Conservation (phyloP, 2,329 filamentous ascomycete species). For the Pseudocercospora eumusae region DNA sequence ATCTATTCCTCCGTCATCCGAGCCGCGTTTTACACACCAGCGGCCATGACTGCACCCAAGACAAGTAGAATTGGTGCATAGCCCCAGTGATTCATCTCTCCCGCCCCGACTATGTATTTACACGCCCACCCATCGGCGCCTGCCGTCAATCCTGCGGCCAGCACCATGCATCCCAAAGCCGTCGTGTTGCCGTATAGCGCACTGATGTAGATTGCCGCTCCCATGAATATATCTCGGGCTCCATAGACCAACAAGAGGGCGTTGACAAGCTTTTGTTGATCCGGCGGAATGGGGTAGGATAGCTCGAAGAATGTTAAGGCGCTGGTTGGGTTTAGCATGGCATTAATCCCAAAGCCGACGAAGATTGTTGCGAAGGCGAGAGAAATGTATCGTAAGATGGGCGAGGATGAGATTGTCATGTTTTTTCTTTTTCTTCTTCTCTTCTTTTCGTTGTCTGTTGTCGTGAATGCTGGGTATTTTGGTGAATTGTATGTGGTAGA, state of each 20-base stretch:
- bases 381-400: constrained; percentile 7
- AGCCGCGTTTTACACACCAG: constrained; percentile 6
- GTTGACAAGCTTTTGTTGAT: constrained; percentile 47
- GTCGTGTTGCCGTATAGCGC: constrained; percentile 44
- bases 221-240: constrained; percentile 55
- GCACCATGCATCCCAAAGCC: constrained; percentile 48
- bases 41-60: constrained; percentile 36
- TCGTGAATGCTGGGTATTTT: not conserved
- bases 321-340: constrained; percentile 41
- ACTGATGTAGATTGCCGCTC: constrained; percentile 43
- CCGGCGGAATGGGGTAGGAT: constrained; percentile 35
- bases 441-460: too few relatives aligned
- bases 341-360: constrained; percentile 45
- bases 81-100: constrained; percentile 54
- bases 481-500: not conserved
- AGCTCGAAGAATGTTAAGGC: constrained; percentile 46
- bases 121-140: constrained; percentile 52
- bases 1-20: not conserved
- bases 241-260: constrained; percentile 52
- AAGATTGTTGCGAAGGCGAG: constrained; percentile 35
- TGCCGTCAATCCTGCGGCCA: constrained; percentile 47
- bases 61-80: constrained; percentile 48
- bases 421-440: too few relatives aligned
- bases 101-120: constrained; percentile 40
- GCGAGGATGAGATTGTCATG: constrained; percentile 17